A percentile compares a stretch with the other conserved stretches of the same genome.
phyloP scores from a whole-genome alignment of 352 stramenopile genomes.

The Phytophthora agathidicida region DNA sequence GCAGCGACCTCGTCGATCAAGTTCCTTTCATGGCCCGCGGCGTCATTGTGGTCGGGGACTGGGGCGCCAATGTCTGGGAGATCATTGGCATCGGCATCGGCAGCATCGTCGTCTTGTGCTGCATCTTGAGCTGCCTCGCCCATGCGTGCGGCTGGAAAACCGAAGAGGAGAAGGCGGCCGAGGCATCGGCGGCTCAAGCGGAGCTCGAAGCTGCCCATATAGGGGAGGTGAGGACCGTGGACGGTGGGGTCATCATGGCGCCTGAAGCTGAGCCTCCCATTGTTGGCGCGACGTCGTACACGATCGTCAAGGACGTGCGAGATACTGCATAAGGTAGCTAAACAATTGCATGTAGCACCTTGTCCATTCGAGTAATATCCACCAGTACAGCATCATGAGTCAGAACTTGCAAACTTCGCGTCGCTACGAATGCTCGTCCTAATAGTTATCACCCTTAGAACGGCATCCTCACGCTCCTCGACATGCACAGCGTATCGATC shows the following conservation, averaged over 20 bases:
- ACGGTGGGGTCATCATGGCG: neutral
- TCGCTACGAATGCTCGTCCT: too few species aligned
- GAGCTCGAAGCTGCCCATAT: neutral
- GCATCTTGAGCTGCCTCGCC: neutral
- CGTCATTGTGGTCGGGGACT: constrained; percentile 3
- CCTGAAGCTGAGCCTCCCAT: neutral
- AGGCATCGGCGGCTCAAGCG: constrained; percentile 1
- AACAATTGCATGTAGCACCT: too few species aligned
- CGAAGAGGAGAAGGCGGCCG: constrained; percentile 1
- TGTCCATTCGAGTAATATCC: too few species aligned
- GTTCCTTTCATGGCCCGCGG: neutral
- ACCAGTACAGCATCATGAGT: too few species aligned
- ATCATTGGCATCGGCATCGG: constrained; percentile 8
- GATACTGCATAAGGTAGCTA: constrained; percentile 1
- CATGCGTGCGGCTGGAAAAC: neutral
- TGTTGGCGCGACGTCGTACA: neutral
- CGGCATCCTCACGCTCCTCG: too few species aligned
- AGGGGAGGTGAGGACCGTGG: neutral
- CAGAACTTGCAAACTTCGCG: too few species aligned
- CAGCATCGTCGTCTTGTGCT: neutral
- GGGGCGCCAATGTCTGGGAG: neutral
- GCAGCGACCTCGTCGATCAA: too few species aligned
- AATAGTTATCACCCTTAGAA: too few species aligned
- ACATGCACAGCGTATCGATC: too few species aligned
- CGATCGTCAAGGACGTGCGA: neutral